These are phyloP conservation scores for Pleurotus sapidus DNA, from an alignment of 768 basidiomycete species.

Conservation along the genomic window DNA sequence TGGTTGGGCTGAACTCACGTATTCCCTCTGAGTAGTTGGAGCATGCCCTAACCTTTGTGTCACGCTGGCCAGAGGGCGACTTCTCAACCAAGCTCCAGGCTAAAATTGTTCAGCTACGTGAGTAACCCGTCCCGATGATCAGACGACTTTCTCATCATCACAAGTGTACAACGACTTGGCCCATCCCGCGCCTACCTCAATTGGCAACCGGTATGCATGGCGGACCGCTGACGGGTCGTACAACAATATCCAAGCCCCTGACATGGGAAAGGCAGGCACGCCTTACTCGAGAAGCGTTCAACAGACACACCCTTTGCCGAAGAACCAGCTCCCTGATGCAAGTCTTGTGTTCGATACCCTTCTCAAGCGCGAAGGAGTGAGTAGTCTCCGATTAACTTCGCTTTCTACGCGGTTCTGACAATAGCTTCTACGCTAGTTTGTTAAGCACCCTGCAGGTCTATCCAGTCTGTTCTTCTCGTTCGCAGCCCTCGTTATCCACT, in stretches of 20 bases:
- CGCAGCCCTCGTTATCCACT: constrained; percentile 80
- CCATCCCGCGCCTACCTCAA: constrained; percentile 71
- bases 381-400: constrained; percentile 4
- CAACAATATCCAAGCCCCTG: constrained; percentile 70
- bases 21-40: constrained; percentile 51
- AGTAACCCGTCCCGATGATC: constrained; percentile 19
- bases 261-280: constrained; percentile 74
- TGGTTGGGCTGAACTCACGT: neutral
- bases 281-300: constrained; percentile 86
- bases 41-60: constrained; percentile 60
- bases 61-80: constrained; percentile 50
- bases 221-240: constrained; percentile 73
- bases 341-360: constrained; percentile 81
- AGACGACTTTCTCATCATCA: neutral
- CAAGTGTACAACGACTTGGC: constrained; percentile 79
- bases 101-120: constrained; percentile 55
- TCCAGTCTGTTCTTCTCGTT: constrained; percentile 81
- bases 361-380: constrained; percentile 66
- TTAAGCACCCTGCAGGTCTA: constrained; percentile 73
- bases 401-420: neutral
- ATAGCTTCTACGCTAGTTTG: constrained; percentile 46
- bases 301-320: constrained; percentile 60
- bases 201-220: constrained; percentile 63
- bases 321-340: constrained; percentile 71
- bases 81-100: constrained; percentile 35